Base-by-base conservation (phyloP, 108 stramenopile genomes). In the Thalassiosira profunda region DNA sequence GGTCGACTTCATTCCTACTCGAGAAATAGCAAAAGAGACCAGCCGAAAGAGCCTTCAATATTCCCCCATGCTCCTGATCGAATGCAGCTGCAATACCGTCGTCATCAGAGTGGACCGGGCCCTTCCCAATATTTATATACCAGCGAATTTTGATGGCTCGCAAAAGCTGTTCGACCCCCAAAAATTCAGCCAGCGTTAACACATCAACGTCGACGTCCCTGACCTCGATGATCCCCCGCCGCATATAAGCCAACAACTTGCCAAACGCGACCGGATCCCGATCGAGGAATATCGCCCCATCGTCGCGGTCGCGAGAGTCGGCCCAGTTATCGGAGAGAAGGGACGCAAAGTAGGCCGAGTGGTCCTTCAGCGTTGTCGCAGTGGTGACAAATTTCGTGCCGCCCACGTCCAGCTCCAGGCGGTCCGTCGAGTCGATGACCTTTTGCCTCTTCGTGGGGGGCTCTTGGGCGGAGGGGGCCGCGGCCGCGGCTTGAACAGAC, bases 81-180 rank as follows among this genome's bases (percentile, higher is more conserved):
- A n/a, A n/a, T n/a, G n/a, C n/a, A n/a, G n/a, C n/a, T n/a, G n/a
- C n/a, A n/a, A n/a, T n/a, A n/a, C n/a, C n/a, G n/a, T n/a, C n/a
- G n/a, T n/a, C n/a, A n/a, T n/a, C n/a, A n/a, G n/a, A n/a, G n/a
- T n/a, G n/a, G n/a, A n/a, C n/a, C n/a, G n/a, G n/a, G n/a, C n/a
- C n/a, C n/a, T n/a, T n/a, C n/a, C n/a, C n/a, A 63, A 52, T 46
- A 40, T 63, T 63, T 37, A 21, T 24, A 63, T 63, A 63, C 31
- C 29, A 28, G 9, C 48, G 25, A 15, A 30, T 31, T 30, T 52
- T 63, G 1, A 48, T 30, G 15, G 62, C 62, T 2, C 33, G 12
- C 23, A 63, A 47, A 1, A 63, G 62, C 44, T n/a, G 23, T 17
- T 63, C 48, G 1, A 63, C 2, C 33, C 26, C 15, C 46, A 63